phyloP scores from a whole-genome alignment of 805 yeast genomes.

The Maudiozyma bulderi region DNA sequence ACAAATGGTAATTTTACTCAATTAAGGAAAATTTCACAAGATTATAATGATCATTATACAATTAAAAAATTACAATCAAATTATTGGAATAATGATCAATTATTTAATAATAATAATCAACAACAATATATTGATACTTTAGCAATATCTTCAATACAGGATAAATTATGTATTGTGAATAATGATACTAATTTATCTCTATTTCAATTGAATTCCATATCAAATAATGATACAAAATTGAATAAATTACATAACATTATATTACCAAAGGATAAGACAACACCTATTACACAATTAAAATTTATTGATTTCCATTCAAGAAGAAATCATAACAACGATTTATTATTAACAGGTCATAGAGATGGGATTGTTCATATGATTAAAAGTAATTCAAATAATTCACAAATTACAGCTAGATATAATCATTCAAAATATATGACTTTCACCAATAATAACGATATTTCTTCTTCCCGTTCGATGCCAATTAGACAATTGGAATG shows the following conservation, averaged over 20 bases:
- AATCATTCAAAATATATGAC: slow-evolving; percentile 62
- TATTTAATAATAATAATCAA: background rate
- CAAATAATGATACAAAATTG: slow-evolving; percentile 5
- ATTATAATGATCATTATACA: slow-evolving; percentile 21
- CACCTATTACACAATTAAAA: slow-evolving; percentile 8
- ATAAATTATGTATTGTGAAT: slow-evolving; percentile 8
- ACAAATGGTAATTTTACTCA: background rate
- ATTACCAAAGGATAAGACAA: slow-evolving; percentile 14
- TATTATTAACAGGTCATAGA: slow-evolving; percentile 61
- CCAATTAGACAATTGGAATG: slow-evolving; percentile 15
- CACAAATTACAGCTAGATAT: slow-evolving; percentile 69
- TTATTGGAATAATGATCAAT: slow-evolving; percentile 14
- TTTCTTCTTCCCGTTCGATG: background rate
- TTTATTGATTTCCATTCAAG: slow-evolving; percentile 1
- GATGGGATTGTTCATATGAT: slow-evolving; percentile 68
- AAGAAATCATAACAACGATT: slow-evolving; percentile 8
- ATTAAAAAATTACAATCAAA: slow-evolving; percentile 21
- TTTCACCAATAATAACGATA: background rate
- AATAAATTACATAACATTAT: slow-evolving; percentile 17
- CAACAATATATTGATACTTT: slow-evolving; percentile 2
- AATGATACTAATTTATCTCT: slow-evolving; percentile 13
- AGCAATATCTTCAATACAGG: slow-evolving; percentile 7
- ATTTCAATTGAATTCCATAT: slow-evolving; percentile 5
- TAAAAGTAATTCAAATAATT: slow-evolving; percentile 42
- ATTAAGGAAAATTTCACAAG: slow-evolving; percentile 21